Conservation (phyloP, 2,329 filamentous ascomycete genomes). For the Neopestalotiopsis sp. region DNA sequence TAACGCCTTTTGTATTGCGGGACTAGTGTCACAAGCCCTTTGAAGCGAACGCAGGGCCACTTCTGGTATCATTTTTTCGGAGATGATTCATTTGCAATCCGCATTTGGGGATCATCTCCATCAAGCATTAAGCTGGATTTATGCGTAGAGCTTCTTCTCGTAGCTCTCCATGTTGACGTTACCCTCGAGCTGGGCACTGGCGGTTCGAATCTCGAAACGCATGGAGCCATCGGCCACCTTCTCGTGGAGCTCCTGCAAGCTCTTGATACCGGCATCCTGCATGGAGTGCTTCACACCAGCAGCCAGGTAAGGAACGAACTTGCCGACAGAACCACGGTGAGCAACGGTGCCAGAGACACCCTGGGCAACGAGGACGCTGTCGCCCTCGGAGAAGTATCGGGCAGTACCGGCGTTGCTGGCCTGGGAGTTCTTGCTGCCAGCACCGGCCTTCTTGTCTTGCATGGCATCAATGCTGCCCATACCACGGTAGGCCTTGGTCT, state of each 20-base stretch:
- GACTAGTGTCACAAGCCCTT: background rate
- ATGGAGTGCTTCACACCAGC: conserved; percentile 96
- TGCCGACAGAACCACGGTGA: conserved; percentile 83
- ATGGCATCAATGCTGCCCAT: conserved; percentile 99
- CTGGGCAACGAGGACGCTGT: conserved; percentile 92
- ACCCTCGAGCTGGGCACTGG: conserved; percentile 93
- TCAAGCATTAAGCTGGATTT: background rate
- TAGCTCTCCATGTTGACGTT: conserved; percentile 98
- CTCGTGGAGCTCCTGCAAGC: conserved; percentile 76
- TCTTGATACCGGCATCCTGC: conserved; percentile 91
- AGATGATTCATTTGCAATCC: background rate
- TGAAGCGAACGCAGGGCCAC: conserved; percentile 7
- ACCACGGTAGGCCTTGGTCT: conserved; percentile 98
- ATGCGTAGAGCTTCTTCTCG: conserved; percentile 98
- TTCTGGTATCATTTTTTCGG: conserved; percentile 7
- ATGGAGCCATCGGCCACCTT: conserved; percentile 76
- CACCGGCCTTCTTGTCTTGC: conserved; percentile 97
- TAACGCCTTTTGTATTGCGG: conserved; percentile 8
- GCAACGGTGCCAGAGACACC: conserved; percentile 89
- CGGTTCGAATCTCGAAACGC: conserved; percentile 92
- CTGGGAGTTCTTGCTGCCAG: conserved; percentile 72
- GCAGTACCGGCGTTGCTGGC: conserved; percentile 94
- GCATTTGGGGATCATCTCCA: background rate
- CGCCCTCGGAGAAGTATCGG: conserved; percentile 97
- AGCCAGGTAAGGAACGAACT: conserved; percentile 94